Evolutionary conservation across 2,329 filamentous ascomycete species (phyloP).

Genomic region (Xylaria sp.): DNA sequence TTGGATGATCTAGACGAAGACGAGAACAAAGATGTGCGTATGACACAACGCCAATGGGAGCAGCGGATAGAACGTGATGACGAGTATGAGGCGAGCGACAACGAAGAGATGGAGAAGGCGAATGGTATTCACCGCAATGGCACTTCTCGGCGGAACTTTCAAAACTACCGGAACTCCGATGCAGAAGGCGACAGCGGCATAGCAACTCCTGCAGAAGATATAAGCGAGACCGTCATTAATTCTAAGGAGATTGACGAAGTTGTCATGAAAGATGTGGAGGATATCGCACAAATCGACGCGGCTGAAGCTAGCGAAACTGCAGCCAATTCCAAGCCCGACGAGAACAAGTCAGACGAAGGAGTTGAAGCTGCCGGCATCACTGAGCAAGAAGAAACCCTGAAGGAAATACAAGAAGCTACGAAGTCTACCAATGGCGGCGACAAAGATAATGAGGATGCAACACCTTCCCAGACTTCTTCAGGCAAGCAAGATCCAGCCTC

Average conservation of each 20-base stretch:
- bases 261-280: conserved; percentile 49
- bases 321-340: conserved; percentile 38
- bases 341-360: conserved; percentile 40
- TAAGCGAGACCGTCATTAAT: conserved; percentile 51
- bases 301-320: conserved; percentile 50
- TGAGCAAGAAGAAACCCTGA: conserved; percentile 43
- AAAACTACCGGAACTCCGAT: conserved; percentile 61
- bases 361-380: conserved; percentile 38
- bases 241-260: conserved; percentile 57
- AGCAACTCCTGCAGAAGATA: conserved; percentile 53
- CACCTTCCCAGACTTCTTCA: conserved; percentile 25
- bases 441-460: conserved; percentile 36
- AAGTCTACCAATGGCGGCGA: conserved; percentile 49
- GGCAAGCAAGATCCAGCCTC: conserved; percentile 33
- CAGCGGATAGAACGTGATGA: conserved; percentile 79
- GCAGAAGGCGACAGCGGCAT: conserved; percentile 56
- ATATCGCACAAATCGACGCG: conserved; percentile 38
- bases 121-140: conserved; percentile 74
- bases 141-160: conserved; percentile 61
- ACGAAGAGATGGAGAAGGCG: conserved; percentile 80
- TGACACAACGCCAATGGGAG: conserved; percentile 85
- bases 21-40: conserved; percentile 83
- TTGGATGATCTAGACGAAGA: conserved; percentile 82
- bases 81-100: conserved; percentile 88
- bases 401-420: conserved; percentile 45